Conservation (phyloP, 2,329 filamentous ascomycete species). For the Leptographium lundbergii region DNA sequence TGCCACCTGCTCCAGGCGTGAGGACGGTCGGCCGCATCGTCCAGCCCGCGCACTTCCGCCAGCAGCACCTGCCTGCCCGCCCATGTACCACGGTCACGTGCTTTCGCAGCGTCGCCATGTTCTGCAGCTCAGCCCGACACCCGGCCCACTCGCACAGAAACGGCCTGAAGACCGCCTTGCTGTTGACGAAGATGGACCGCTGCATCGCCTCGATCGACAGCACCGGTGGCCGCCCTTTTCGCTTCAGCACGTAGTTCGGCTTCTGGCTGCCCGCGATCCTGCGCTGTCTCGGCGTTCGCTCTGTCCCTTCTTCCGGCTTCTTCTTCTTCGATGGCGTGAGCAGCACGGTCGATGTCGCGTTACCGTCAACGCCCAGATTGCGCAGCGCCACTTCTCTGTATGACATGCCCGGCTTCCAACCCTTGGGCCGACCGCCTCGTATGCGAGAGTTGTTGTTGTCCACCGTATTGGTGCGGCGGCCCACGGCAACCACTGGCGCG, state of each 20-base stretch:
- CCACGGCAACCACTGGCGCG: slow-evolving; percentile 2
- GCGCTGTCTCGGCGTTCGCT: not conserved
- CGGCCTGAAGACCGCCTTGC: slow-evolving; percentile 31
- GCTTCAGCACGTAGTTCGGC: slow-evolving; percentile 14
- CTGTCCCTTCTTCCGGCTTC: not conserved
- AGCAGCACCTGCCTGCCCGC: slow-evolving; percentile 19
- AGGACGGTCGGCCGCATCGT: slow-evolving; percentile 8
- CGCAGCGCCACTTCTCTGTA: slow-evolving; percentile 15
- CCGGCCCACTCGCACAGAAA: slow-evolving; percentile 48
- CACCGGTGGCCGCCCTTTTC: slow-evolving; percentile 30
- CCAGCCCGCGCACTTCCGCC: slow-evolving; percentile 25
- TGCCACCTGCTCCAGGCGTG: not conserved
- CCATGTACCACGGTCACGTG: slow-evolving; percentile 41
- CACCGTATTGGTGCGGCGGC: not conserved
- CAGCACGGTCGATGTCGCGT: slow-evolving; percentile 2
- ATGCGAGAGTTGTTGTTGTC: slow-evolving; percentile 7
- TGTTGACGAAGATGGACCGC: slow-evolving; percentile 26
- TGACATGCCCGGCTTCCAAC: slow-evolving; percentile 26
- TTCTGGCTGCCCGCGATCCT: not conserved
- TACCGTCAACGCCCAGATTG: slow-evolving; percentile 8
- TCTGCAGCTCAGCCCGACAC: slow-evolving; percentile 49
- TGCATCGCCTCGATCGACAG: slow-evolving; percentile 16
- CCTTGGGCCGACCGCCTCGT: slow-evolving; percentile 35
- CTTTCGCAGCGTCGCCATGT: slow-evolving; percentile 42
- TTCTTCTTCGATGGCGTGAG: not conserved